phyloP scores from a whole-genome alignment of 495 filamentous ascomycete genomes.

The Hypomontagnella submonticulosa region DNA sequence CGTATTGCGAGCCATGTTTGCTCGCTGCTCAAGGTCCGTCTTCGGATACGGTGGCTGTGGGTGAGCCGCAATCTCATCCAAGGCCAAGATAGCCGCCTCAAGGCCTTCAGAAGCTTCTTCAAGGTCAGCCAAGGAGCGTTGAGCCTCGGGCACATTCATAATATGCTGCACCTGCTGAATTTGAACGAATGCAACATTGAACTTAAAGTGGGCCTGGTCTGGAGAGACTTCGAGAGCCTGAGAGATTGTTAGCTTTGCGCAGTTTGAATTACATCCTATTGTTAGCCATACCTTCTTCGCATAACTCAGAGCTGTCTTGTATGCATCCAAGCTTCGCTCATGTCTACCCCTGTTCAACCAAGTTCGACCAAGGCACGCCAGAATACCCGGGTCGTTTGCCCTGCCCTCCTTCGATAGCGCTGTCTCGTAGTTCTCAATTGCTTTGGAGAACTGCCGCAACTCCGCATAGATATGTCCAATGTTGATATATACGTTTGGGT shows the following conservation, averaged over 20 bases:
- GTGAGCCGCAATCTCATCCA: conserved; percentile 80
- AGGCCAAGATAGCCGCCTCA: conserved; percentile 84
- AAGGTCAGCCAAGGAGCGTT: conserved; percentile 81
- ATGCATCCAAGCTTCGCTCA: conserved; percentile 80
- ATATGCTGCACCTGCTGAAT: conserved; percentile 88
- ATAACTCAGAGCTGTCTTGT: conserved; percentile 87
- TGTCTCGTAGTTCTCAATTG: conserved; percentile 94
- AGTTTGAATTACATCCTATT: neutral
- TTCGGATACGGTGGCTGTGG: conserved; percentile 92
- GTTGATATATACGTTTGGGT: conserved; percentile 87
- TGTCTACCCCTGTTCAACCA: conserved; percentile 88
- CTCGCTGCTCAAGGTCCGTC: conserved; percentile 89
- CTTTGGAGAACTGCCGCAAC: conserved; percentile 84
- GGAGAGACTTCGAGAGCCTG: conserved; percentile 80
- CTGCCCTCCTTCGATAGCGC: conserved; percentile 84
- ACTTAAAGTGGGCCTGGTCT: conserved; percentile 88
- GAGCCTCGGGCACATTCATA: conserved; percentile 75
- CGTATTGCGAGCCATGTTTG: conserved; percentile 95
- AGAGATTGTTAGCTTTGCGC: conserved; percentile 40
- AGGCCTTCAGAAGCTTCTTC: conserved; percentile 82
- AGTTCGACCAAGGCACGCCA: conserved; percentile 93
- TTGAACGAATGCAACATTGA: conserved; percentile 98
- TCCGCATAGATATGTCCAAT: conserved; percentile 93
- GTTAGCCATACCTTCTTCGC: conserved; percentile 70
- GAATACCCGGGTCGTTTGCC: conserved; percentile 78